A percentile compares a stretch with the other conserved stretches of the same genome.
Conservation (phyloP, 2,329 filamentous ascomycete species). For the Phaeosphaeriaceae sp. region DNA sequence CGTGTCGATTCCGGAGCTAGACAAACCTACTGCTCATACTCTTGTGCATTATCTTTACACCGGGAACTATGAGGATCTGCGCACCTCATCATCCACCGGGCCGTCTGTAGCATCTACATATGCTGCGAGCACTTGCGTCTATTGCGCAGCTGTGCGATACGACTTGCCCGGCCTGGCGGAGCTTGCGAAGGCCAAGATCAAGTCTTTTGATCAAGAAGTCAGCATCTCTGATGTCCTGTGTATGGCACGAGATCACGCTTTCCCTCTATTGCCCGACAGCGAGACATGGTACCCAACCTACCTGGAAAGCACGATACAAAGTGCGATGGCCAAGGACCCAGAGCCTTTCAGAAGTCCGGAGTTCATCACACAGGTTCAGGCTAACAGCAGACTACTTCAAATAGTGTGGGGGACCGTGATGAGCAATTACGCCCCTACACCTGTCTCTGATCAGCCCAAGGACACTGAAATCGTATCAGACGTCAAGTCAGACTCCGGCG, state of each 20-base stretch:
- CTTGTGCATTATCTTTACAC: slow-evolving; percentile 36
- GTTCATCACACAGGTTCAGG: slow-evolving; percentile 35
- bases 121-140: slow-evolving; percentile 30
- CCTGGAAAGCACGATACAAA: slow-evolving; percentile 26
- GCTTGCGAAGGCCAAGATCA: slow-evolving; percentile 32
- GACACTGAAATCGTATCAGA: slow-evolving; percentile 2
- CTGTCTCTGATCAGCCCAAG: background rate
- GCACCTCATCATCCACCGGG: background rate
- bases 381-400: slow-evolving; percentile 32
- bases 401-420: slow-evolving; percentile 40
- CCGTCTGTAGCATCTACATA: slow-evolving; percentile 14
- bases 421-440: slow-evolving; percentile 12
- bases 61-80: slow-evolving; percentile 25
- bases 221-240: slow-evolving; percentile 30
- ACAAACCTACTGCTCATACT: slow-evolving; percentile 30
- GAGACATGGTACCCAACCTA: slow-evolving; percentile 36
- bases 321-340: slow-evolving; percentile 25
- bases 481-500: no score
- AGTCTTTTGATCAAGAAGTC: slow-evolving; percentile 18
- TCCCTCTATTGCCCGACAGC: slow-evolving; percentile 27
- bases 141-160: slow-evolving; percentile 36
- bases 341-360: slow-evolving; percentile 29
- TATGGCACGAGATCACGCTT: slow-evolving; percentile 29
- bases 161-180: slow-evolving; percentile 31
- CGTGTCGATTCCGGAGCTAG: slow-evolving; percentile 30